These are phyloP conservation scores for Xylaria bambusicola DNA, from an alignment of 495 filamentous ascomycete genomes.

Conservation along the genomic window DNA sequence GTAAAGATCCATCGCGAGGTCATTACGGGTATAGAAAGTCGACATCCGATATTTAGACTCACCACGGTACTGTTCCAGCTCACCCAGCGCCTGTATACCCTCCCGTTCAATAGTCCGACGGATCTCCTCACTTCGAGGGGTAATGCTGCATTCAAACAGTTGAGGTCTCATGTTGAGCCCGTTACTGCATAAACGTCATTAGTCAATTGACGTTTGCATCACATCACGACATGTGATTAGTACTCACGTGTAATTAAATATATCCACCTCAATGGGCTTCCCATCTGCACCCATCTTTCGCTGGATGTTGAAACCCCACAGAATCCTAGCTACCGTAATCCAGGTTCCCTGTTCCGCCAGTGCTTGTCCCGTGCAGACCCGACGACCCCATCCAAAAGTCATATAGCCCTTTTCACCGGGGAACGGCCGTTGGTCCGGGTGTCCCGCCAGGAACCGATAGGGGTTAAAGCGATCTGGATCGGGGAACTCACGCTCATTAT, in stretches of 20 bases:
- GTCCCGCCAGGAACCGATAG: slow-evolving; percentile 47
- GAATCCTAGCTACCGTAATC: slow-evolving; percentile 54
- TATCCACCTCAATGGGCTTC: slow-evolving; percentile 54
- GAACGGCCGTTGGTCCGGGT: slow-evolving; percentile 55
- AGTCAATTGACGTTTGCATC: not conserved
- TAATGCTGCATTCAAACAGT: slow-evolving; percentile 54
- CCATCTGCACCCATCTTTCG: slow-evolving; percentile 51
- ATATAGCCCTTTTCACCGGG: slow-evolving; percentile 62
- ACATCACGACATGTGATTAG: not conserved
- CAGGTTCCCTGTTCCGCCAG: slow-evolving; percentile 61
- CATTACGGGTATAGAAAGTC: slow-evolving; percentile 44
- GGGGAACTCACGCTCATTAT: slow-evolving; percentile 63
- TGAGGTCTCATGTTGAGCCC: slow-evolving; percentile 59
- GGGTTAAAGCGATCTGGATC: slow-evolving; percentile 60
- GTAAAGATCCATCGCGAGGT: slow-evolving; percentile 29
- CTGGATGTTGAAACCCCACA: slow-evolving; percentile 58
- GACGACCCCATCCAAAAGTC: slow-evolving; percentile 64
- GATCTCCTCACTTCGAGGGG: slow-evolving; percentile 52
- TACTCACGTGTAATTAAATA: slow-evolving; percentile 44
- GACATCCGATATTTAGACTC: slow-evolving; percentile 60
- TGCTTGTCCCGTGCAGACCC: slow-evolving; percentile 60
- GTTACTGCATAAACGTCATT: slow-evolving; percentile 43
- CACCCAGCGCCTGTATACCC: slow-evolving; percentile 53
- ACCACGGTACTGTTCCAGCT: slow-evolving; percentile 58
- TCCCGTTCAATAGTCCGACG: slow-evolving; percentile 55